Evolutionary conservation across 1,284 basidiomycete genomes (phyloP).

Genomic region (Pterula multifida): DNA sequence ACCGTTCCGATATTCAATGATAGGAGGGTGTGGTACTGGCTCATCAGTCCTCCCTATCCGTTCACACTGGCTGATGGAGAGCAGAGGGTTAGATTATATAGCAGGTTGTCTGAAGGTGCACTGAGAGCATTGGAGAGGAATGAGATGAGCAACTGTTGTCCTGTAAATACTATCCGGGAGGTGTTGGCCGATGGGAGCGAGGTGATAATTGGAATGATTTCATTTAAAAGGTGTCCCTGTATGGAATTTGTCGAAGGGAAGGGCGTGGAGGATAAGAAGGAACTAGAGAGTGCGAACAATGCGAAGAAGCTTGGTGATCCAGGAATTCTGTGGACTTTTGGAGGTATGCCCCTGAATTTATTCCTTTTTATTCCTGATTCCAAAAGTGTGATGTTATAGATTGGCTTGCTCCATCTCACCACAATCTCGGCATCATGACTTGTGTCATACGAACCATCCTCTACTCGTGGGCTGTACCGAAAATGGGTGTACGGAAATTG

Average conservation of each 20-base stretch:
- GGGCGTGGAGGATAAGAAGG: not conserved
- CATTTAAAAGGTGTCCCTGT: not conserved
- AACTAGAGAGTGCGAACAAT: not conserved
- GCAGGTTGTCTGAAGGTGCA: not conserved
- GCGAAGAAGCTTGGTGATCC: not conserved
- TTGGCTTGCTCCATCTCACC: constrained; percentile 17
- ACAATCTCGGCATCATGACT: constrained; percentile 20
- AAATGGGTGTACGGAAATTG: constrained; percentile 16
- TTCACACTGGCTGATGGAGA: not conserved
- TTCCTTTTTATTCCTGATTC: no score
- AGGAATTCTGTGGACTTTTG: not conserved
- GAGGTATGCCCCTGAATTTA: no score
- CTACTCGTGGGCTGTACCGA: constrained; percentile 16
- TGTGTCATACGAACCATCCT: constrained; percentile 15
- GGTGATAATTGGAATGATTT: not conserved
- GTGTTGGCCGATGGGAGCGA: not conserved
- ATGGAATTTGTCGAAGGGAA: not conserved
- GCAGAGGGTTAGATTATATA: not conserved
- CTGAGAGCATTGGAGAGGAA: not conserved
- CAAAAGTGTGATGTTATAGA: no score
- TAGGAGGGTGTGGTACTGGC: not conserved
- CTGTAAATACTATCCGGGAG: not conserved
- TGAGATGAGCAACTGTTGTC: not conserved
- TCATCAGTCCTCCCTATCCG: not conserved
- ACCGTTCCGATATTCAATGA: not conserved